Evolutionary conservation across 352 stramenopile species (phyloP), one percentile per base, ranked within the genome.

Genomic region (Salisapilia sapeloensis): DNA sequence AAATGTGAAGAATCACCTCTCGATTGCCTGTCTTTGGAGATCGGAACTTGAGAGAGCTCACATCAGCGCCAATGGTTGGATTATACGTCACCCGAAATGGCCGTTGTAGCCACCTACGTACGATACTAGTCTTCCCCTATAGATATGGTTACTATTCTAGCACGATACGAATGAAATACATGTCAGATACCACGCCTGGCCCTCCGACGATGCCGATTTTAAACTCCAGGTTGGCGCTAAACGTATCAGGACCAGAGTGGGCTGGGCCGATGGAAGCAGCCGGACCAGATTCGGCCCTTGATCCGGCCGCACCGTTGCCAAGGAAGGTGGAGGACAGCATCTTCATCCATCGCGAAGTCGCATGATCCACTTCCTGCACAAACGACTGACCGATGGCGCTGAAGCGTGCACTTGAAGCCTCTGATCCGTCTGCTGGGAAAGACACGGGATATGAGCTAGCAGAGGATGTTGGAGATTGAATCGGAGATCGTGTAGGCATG

Each of bases 181-280:
- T 26, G 17, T 16, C 4, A 40, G 43, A 35, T 35, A 83, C 71
- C 51, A 90, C 74, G 29, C 61, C 70, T 2, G 72, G 45, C 9
- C 70, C 74, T 18, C 74, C 74, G 3, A 90, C 74, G 9, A 90
- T 60, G 14, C 66, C 74, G 32, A 90, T 79, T 56, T 86, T 90
- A 44, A 86, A 56, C 29, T 78, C 65, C 14, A 57, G 57, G 29
- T 40, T 36, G 23, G 20, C 16, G 11, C n/a, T 6, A 0, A 42
- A 16, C 27, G 16, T 25, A 12, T 13, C 19, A n/a, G 19, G 25
- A 6, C 23, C 38, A 36, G 33, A 14, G 33, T 47, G 34, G 32
- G 35, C 19, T 10, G 35, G 18, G 30, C 33, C 37, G 13, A 22
- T 31, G 9, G 24, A 40, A 8, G 41, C 12, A 9, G 41, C 41